A percentile compares a stretch with the other conserved stretches of the same genome.
phyloP scores from a whole-genome alignment of 331 rosid genomes.

The Acacia pycnantha region DNA sequence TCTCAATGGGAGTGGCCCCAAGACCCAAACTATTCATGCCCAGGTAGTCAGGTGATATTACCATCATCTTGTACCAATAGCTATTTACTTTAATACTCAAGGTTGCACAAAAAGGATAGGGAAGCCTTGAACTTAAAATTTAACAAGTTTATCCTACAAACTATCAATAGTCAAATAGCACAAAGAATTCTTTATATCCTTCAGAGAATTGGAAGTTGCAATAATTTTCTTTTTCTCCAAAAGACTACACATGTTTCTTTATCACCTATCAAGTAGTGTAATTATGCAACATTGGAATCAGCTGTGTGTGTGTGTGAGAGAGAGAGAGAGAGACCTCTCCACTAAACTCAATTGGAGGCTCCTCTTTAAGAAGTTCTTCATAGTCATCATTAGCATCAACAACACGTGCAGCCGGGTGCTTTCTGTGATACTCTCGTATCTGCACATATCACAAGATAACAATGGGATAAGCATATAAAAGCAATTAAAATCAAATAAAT shows the following conservation, averaged over 20 bases:
- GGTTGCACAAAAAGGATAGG: background rate
- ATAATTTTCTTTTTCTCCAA: background rate
- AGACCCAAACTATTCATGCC: background rate
- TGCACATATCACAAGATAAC: slow-evolving; percentile 40
- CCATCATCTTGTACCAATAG: background rate
- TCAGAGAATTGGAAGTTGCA: background rate
- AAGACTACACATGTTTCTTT: background rate
- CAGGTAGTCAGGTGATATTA: background rate
- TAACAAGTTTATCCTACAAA: slow-evolving; percentile 6
- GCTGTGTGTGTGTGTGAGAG: background rate
- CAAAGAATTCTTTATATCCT: background rate
- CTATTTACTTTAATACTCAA: background rate
- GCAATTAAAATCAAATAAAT: background rate
- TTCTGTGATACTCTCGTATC: slow-evolving; percentile 97
- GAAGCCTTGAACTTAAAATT: background rate
- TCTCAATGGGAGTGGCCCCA: background rate
- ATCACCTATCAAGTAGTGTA: background rate
- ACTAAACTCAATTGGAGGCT: slow-evolving; percentile 87
- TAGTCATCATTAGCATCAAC: slow-evolving; percentile 77
- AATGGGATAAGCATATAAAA: background rate
- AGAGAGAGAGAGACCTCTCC: slow-evolving; percentile 64
- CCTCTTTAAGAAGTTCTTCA: slow-evolving; percentile 80
- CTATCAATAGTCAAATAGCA: slow-evolving; percentile 5
- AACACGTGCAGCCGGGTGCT: slow-evolving; percentile 89
- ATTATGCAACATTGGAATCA: background rate